A percentile compares a stretch with the other conserved stretches of the same genome.
Conservation (phyloP, 2,329 filamentous ascomycete genomes). For the Colletotrichum noveboracense region DNA sequence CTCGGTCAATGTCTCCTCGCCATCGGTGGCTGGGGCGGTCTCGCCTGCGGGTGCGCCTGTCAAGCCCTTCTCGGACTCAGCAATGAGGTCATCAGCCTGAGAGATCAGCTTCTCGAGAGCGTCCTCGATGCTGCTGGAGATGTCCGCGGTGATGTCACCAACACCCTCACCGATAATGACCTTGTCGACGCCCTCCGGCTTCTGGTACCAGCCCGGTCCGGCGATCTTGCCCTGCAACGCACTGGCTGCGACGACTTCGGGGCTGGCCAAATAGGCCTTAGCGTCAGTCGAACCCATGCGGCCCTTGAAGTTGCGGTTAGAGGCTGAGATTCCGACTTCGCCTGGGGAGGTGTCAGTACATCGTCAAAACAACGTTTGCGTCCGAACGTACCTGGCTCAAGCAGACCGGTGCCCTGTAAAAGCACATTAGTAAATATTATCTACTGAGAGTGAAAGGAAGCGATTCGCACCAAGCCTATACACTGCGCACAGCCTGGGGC, state of each 20-base stretch:
- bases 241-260: slow-evolving; percentile 91
- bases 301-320: slow-evolving; percentile 89
- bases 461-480: no score
- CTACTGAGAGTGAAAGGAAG: no score
- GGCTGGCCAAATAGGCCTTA: slow-evolving; percentile 85
- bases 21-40: slow-evolving; percentile 23
- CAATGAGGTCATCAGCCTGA: slow-evolving; percentile 69
- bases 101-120: slow-evolving; percentile 74
- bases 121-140: slow-evolving; percentile 70
- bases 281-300: slow-evolving; percentile 84
- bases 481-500: no score
- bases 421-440: not conserved
- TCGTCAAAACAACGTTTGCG: not conserved
- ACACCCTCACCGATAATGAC: slow-evolving; percentile 75
- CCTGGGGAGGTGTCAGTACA: not conserved
- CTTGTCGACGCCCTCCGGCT: slow-evolving; percentile 70
- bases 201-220: slow-evolving; percentile 80
- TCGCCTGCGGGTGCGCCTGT: slow-evolving; percentile 35
- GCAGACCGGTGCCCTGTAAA: slow-evolving; percentile 62
- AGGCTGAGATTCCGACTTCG: not conserved
- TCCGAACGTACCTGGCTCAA: slow-evolving; percentile 66
- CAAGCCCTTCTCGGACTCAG: slow-evolving; percentile 54
- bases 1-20: slow-evolving; percentile 57
- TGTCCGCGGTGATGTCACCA: slow-evolving; percentile 67
- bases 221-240: slow-evolving; percentile 75